Evolutionary conservation across 257 asterid species (phyloP), one percentile per base, ranked within the genome.

Genomic region (Ehretia macrophylla): DNA sequence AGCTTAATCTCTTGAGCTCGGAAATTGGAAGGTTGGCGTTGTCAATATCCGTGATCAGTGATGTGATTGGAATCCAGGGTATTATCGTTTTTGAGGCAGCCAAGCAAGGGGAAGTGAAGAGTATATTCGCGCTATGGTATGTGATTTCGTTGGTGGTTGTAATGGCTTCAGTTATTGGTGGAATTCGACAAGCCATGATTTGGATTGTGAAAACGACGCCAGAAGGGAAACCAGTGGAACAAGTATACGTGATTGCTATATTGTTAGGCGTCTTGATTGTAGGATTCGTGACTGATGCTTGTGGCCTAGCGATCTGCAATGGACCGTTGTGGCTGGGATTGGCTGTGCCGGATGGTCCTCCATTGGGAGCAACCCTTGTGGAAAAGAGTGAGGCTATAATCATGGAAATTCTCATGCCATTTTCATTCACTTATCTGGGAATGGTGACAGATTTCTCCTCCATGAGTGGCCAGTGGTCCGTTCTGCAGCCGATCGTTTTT

Each of bases 331-430:
- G 93, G 96, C 80, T 92, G 1, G 99, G 99, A 1, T 64, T 92
- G 76, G 99, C 89, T 0, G 81, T 86, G 8, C 97, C 97, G 0
- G 95, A 86, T 17, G 97, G 97, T 10, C 99, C 96, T 8, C 97
- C 99, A 0, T 62, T 92, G 59, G 99, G 97, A 20, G 79, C 87
- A 38, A 75, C 71, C 52, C 60, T 92, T 5, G 87, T 88, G 60
- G 95, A 92, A 76, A 92, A 83, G 76, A 77, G 81, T 10, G 97
- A 92, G 79, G 72, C 90, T 1, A 70, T 92, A 39, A 59, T 84
- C 13, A 65, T 47, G 59, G 73, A 81, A 17, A 50, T 92, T 69
- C 62, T 92, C 44, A 73, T 92, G 95, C 91, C 99, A 5, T 78
- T 83, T 55, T 61, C 82, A 0, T 88, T 60, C 20, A 66, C 83